Base-by-base conservation (phyloP, 1,139 yeast genomes). In the Dujonia santamariae region DNA sequence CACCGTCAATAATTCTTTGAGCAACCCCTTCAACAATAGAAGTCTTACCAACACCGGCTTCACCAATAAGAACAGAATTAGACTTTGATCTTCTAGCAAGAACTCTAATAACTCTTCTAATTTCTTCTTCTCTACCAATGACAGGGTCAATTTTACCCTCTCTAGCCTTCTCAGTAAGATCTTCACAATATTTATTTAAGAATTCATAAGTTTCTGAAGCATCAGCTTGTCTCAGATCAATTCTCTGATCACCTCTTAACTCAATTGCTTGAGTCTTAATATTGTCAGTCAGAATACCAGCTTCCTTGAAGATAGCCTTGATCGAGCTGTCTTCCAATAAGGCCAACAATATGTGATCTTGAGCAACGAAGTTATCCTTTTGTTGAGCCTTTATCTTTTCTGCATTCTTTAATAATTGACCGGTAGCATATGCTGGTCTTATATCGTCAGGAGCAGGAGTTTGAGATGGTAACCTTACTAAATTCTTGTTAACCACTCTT, bases 1-100 rank as follows among this genome's bases (percentile, higher is more conserved):
- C 99, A 40, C 86, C 87, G 53, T 92, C 97, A 42, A 92, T 81
- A 44, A 92, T 88, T 64, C 98, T 77, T 63, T 92, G 97, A 12
- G 98, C 97, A 39, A 92, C 97, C 47, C 98, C 98, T 67, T 92
- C 99, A 34, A 90, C 96, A 50, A 92, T 90, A 15, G 96, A 85
- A 25, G 98, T 94, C 65, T 92, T 92, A 72, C 99, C 99, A 35
- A 92, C 97, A 77, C 99, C 99, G 22, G 98, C 96, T 53, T 92
- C 97, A 72, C 99, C 99, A 52, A 92, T 87, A 45, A 92, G 68
- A 46, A 95, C 92, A 11, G 98, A 96, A 54, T 94, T 94, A 3
- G 97, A 88, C 63, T 92, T 92, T 22, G 96, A 85, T 64, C 98
- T 80, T 67, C 98, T 82, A 13, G 98, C 92, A 43, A 92, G 71